These are phyloP conservation scores for Eutypa lata DNA, from an alignment of 2,329 filamentous ascomycete genomes.

Conservation along the genomic window DNA sequence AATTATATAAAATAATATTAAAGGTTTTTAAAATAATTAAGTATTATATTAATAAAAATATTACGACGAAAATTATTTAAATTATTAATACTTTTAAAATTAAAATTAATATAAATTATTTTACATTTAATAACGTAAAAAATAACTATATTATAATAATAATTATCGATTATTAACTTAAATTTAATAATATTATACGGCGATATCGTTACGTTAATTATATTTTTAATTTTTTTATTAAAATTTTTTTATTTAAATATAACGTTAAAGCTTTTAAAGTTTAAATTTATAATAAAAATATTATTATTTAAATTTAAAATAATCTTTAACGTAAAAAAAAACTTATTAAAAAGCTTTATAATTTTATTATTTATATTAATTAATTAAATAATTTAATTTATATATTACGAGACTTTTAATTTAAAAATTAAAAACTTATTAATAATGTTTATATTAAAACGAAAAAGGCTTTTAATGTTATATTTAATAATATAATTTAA, in stretches of 20 bases:
- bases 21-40: neutral
- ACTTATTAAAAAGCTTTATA: too few species aligned
- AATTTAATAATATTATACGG: neutral
- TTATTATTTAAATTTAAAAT: too few species aligned
- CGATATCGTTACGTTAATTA: too few species aligned
- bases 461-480: neutral
- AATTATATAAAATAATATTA: neutral
- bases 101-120: neutral
- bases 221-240: too few species aligned
- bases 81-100: neutral
- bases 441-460: too few species aligned
- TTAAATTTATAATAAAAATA: too few species aligned
- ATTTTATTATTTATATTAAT: too few species aligned
- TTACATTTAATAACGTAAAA: too few species aligned
- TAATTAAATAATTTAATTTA: too few species aligned
- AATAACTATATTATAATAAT: neutral
- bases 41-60: neutral
- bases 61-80: neutral
- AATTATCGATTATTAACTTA: neutral
- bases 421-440: neutral
- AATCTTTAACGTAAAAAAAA: too few species aligned
- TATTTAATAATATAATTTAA: neutral
- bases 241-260: too few species aligned
- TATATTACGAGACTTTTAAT: neutral
- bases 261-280: too few species aligned